Evolutionary conservation across 192 early-diverging fungal species (phyloP), one percentile per base, ranked within the genome.

Genomic region (Paraglomus brasilianum): DNA sequence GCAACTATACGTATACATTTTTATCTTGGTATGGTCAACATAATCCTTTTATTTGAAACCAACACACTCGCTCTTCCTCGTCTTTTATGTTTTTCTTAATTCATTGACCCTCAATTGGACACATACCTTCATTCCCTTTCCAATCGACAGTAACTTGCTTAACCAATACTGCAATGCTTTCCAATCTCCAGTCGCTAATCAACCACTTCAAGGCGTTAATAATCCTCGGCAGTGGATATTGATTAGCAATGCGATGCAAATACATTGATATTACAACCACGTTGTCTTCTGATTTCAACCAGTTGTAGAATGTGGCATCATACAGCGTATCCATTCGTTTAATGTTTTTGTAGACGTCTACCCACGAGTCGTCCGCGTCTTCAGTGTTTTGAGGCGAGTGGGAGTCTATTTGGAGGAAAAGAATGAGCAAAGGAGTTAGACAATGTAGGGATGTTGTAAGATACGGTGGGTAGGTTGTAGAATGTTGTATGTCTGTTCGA

Each of bases 171-270:
- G 80, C 85, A 48, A 86, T 91, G 24, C 86, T 88, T 72, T 89
- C 87, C 60, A 89, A 81, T 11, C 85, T 78, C 89, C 89, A 91
- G 38, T 83, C 85, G 22, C 84, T 84, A 56, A 91, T 83, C 2
- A 91, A 82, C 89, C 89, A 91, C 65, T 86, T 85, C 13, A 91
- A 75, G 4, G 89, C 88, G 74, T 91, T 89, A 70, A 88, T 85
- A 47, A 89, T 91, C 58, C 89, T 84, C 53, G 83, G 84, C 56
- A 89, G 80, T 40, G 85, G 81, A 64, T 89, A 91, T 73, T 91
- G 88, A 66, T 88, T 87, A 36, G 89, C 87, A 53, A 91, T 89
- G 61, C 89, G 84, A 70, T 88, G 86, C 30, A 91, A 74, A 60
- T 89, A 89, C 49, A 82, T 83, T 3, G 87, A 82, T 7, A 86